These are phyloP conservation scores for Lyophyllum shimeji DNA, from an alignment of 768 basidiomycete species.

Conservation along the genomic window DNA sequence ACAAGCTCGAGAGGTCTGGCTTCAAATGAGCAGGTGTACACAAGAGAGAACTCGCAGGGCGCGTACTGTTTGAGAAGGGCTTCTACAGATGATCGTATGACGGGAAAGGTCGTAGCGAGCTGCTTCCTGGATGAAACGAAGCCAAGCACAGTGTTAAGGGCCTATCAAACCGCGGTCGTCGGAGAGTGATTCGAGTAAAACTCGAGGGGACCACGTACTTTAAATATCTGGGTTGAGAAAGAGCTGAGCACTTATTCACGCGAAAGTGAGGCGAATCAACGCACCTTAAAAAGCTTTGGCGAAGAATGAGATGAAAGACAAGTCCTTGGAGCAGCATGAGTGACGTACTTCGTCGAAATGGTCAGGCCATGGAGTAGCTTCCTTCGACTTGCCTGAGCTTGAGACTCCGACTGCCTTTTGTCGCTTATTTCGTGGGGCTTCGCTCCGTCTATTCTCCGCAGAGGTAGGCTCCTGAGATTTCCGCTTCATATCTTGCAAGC, in stretches of 20 bases:
- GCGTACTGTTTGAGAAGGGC: slow-evolving; percentile 69
- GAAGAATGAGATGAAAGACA: background rate
- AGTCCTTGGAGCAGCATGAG: background rate
- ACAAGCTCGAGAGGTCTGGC: slow-evolving; percentile 74
- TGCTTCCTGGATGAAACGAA: slow-evolving; percentile 83
- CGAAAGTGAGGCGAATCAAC: slow-evolving; percentile 15
- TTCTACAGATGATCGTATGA: slow-evolving; percentile 79
- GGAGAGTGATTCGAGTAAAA: too few species aligned
- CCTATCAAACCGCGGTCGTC: slow-evolving; percentile 43
- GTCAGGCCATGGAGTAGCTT: slow-evolving; percentile 50
- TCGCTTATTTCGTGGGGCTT: background rate
- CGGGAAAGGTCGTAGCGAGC: slow-evolving; percentile 76
- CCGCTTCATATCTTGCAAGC: slow-evolving; percentile 15
- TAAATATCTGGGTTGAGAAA: slow-evolving; percentile 27
- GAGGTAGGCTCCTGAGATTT: background rate
- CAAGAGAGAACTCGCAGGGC: background rate
- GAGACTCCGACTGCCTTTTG: slow-evolving; percentile 5
- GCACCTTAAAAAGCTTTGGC: slow-evolving; percentile 60
- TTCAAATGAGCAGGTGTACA: slow-evolving; percentile 5
- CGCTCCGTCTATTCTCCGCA: slow-evolving; percentile 4
- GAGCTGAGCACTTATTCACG: background rate
- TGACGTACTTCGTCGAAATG: slow-evolving; percentile 54
- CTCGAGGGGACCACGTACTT: background rate
- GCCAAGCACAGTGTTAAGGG: slow-evolving; percentile 85
- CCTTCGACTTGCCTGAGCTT: slow-evolving; percentile 4